Base-by-base conservation (phyloP, 768 basidiomycete species). In the Lactarius deliciosus region DNA sequence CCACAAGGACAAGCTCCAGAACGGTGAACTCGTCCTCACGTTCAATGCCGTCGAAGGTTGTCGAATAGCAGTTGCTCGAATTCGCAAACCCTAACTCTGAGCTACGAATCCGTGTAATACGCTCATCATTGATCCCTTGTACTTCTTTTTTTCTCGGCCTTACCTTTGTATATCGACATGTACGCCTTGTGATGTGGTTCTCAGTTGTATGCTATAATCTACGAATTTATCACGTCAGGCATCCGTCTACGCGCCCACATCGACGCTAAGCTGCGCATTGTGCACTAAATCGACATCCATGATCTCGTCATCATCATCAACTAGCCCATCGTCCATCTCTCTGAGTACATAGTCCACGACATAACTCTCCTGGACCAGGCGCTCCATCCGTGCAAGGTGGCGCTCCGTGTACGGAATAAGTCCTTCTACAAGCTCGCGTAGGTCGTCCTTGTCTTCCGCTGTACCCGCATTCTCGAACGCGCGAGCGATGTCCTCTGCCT, bases 321-420 rank as follows among this genome's bases (percentile, higher is more conserved):
- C 72, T 43, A 78, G 73, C 25, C 78, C 79, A 30, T 75, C 82
- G 73, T 93, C 92, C 92, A 94, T 94, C 80, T 94, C 92, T 18
- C 84, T 85, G 36, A 94, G 78, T 64, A 94, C 81, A 69, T 91
- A 96, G 75, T 99, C 97, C 63, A 99, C 85, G 69, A 97, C 87
- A 73, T 94, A 98, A 75, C 94, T 97, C 73, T 98, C 97, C 79
- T 97, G 93, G 38, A 97, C 85, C 63, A 97, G 78, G 73, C 87
- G 85, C 65, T 96, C 93, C 75, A 95, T 84, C 71, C 96, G 81
- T 43, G 87, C 78, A 53, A 96, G 84, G 78, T 99, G 97, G 60
- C 97, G 84, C 75, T 96, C 94, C 10, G 96, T 96, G 74, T 98
- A 99, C 13, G 97, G 95, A 60, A 98, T 85, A 63, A 98, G 79